Evolutionary conservation across 495 filamentous ascomycete species (phyloP).

Genomic region (Penicilliopsis zonata): DNA sequence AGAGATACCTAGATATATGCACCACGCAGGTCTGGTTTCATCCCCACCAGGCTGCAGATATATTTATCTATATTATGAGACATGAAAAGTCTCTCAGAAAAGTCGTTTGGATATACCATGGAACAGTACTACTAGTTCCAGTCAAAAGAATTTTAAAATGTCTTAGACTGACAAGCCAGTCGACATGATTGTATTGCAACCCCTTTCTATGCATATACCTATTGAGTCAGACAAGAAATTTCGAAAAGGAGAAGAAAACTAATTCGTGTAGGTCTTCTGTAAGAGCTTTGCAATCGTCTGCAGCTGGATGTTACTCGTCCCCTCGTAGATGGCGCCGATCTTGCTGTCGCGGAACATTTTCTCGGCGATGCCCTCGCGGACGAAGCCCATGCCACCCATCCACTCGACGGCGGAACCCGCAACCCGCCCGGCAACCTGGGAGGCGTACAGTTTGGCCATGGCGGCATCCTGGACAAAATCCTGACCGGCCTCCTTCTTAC

Average conservation of each 20-base stretch:
- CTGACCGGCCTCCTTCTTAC: constrained; percentile 95
- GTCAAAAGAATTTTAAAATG: no score
- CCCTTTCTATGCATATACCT: no score
- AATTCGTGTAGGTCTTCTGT: constrained; percentile 73
- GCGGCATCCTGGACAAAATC: constrained; percentile 92
- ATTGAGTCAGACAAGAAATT: background rate
- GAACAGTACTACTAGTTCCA: no score
- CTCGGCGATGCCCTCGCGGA: constrained; percentile 91
- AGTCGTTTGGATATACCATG: no score
- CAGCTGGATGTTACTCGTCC: constrained; percentile 75
- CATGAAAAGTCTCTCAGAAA: no score
- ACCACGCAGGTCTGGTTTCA: no score
- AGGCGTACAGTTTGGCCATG: constrained; percentile 95
- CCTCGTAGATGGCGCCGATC: constrained; percentile 98
- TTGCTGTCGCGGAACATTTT: constrained; percentile 98
- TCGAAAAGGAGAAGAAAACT: background rate
- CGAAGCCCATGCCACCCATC: constrained; percentile 99
- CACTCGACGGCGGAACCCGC: constrained; percentile 85
- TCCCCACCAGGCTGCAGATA: no score
- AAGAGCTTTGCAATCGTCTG: constrained; percentile 89
- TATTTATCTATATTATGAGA: no score
- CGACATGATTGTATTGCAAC: no score
- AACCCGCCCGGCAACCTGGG: constrained; percentile 84
- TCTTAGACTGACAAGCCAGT: no score
- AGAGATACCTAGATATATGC: no score